Evolutionary conservation across 441 rosid genomes (phyloP).

Genomic region (Bruguiera hainesii): DNA sequence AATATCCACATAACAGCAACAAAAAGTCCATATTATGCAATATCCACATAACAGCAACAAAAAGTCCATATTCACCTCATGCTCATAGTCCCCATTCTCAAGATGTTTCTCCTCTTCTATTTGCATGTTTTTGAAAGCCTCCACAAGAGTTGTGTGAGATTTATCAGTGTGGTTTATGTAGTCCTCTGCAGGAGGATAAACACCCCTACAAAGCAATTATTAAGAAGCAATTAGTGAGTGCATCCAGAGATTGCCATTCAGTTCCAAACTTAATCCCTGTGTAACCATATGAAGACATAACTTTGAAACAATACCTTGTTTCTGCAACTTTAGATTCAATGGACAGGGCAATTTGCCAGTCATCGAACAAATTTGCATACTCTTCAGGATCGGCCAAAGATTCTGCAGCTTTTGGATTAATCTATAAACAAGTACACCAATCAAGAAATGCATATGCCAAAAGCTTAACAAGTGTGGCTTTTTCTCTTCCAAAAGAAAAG

Average conservation of each 20-base stretch:
- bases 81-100: constrained; percentile 66
- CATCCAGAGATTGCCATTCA: no score
- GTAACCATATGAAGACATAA: not conserved
- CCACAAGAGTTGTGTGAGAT: constrained; percentile 66
- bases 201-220: constrained; percentile 44
- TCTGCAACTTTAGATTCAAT: constrained; percentile 72
- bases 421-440: constrained; percentile 35
- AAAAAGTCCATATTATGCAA: not conserved
- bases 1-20: not conserved
- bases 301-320: constrained; percentile 50
- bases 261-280: not conserved
- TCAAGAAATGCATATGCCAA: no score
- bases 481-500: no score
- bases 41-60: not conserved
- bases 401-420: constrained; percentile 97
- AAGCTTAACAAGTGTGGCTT: no score
- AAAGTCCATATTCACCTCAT: constrained; percentile 37
- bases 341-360: constrained; percentile 92
- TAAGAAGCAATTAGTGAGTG: constrained; percentile 13
- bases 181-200: constrained; percentile 65
- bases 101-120: constrained; percentile 65
- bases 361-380: constrained; percentile 93
- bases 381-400: constrained; percentile 98
- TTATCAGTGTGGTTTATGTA: constrained; percentile 54
- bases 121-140: constrained; percentile 80